Evolutionary conservation across 1,284 basidiomycete genomes (phyloP).

Genomic region (Microbotryomycetes sp.): DNA sequence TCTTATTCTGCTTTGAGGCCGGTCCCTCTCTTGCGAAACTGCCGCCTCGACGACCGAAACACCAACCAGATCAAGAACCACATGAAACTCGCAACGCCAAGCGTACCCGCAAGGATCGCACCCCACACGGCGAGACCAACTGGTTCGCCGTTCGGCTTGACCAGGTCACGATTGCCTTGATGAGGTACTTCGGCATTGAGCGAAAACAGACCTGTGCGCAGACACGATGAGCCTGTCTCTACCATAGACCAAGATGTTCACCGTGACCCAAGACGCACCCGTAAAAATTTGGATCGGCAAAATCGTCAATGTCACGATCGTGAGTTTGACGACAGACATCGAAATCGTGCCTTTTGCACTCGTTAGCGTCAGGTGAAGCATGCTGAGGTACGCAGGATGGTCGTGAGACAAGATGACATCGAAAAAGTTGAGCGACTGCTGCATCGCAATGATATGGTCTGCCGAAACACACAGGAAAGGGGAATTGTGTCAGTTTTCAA

Average conservation of each 20-base stretch:
- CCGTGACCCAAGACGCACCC: conserved; percentile 45
- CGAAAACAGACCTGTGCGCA: conserved; percentile 53
- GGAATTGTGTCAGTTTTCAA: background rate
- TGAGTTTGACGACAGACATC: conserved; percentile 59
- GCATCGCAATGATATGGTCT: conserved; percentile 87
- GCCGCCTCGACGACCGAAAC: conserved; percentile 41
- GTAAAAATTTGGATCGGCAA: conserved; percentile 60
- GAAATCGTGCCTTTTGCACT: conserved; percentile 58
- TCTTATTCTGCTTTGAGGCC: too few species aligned
- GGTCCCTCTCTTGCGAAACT: conserved; percentile 45
- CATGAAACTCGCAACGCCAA: conserved; percentile 33
- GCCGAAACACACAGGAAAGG: too few species aligned
- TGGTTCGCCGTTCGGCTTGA: conserved; percentile 33
- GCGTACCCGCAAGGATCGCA: conserved; percentile 36
- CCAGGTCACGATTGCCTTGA: conserved; percentile 38
- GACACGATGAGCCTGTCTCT: background rate
- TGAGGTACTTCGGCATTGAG: conserved; percentile 51
- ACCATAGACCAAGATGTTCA: conserved; percentile 33
- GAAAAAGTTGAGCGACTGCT: conserved; percentile 77
- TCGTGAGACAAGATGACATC: conserved; percentile 81
- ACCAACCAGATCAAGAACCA: conserved; percentile 36
- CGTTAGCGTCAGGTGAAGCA: conserved; percentile 60
- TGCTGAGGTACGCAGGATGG: conserved; percentile 75
- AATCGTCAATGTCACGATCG: conserved; percentile 59
- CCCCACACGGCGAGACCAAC: conserved; percentile 39